phyloP scores from a whole-genome alignment of 495 filamentous ascomycete species.

The Penicillium maclennaniae region DNA sequence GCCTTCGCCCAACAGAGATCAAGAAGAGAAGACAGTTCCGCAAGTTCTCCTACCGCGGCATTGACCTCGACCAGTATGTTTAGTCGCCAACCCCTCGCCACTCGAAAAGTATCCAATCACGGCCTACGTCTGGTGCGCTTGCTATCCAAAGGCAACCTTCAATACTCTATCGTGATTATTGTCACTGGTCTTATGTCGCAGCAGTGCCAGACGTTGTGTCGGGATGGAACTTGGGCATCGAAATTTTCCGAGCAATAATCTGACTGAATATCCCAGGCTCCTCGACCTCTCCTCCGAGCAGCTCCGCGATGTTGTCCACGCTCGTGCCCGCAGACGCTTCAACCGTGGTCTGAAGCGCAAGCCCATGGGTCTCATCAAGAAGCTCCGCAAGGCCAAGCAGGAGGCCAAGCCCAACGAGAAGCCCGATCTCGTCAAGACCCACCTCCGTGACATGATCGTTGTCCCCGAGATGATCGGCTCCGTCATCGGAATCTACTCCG shows the following conservation, averaged over 20 bases:
- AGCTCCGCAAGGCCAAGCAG: constrained; percentile 99
- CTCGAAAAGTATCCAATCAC: constrained; percentile 29
- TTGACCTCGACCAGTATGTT: constrained; percentile 97
- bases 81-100: constrained; percentile 33
- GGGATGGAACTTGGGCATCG: background rate
- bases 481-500: constrained; percentile 98
- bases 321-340: constrained; percentile 96
- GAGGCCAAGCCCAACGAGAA: constrained; percentile 99
- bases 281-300: constrained; percentile 97
- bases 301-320: constrained; percentile 98
- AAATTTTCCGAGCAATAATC: constrained; percentile 14
- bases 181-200: background rate
- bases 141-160: constrained; percentile 45
- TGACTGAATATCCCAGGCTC: constrained; percentile 55
- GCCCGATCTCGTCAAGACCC: constrained; percentile 97
- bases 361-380: constrained; percentile 99
- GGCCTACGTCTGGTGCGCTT: constrained; percentile 5
- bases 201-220: constrained; percentile 1
- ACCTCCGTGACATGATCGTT: constrained; percentile 98
- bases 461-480: constrained; percentile 98
- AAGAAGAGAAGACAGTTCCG: constrained; percentile 99
- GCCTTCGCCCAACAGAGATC: constrained; percentile 59
- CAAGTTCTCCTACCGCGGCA: constrained; percentile 99
- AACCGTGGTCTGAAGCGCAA: constrained; percentile 99
- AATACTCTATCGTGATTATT: background rate